phyloP scores from a whole-genome alignment of 257 asterid species.

The Paraleonurus japonicus region DNA sequence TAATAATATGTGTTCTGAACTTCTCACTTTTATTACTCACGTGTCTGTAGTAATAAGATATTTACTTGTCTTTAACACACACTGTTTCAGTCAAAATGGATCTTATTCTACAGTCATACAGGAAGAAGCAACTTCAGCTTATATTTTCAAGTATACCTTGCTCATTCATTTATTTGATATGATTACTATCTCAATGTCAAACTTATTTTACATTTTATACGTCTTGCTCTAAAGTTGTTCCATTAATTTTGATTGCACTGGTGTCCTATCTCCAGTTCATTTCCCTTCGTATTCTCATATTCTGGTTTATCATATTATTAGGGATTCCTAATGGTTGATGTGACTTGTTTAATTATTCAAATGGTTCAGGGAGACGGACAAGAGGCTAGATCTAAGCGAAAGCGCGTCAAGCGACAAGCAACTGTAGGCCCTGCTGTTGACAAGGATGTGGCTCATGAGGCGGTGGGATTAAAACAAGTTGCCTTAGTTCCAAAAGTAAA shows the following conservation, averaged over 20 bases:
- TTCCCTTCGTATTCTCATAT: neutral
- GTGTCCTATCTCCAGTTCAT: neutral
- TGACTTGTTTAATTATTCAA: conserved; percentile 24
- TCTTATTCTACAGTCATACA: neutral
- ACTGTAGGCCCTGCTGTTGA: too few species aligned
- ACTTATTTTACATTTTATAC: neutral
- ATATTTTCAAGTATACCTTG: neutral
- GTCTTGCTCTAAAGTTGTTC: neutral
- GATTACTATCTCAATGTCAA: neutral
- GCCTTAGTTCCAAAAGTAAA: conserved; percentile 79
- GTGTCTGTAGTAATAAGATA: too few species aligned
- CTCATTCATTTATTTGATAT: neutral
- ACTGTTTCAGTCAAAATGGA: neutral
- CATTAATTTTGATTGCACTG: neutral
- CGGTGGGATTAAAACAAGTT: conserved; percentile 81
- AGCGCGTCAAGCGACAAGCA: too few species aligned
- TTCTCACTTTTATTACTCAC: too few species aligned
- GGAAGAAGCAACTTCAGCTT: neutral
- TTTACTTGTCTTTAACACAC: too few species aligned
- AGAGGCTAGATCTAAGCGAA: conserved; percentile 45
- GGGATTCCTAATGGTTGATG: neutral
- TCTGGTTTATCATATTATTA: neutral
- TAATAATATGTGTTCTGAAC: too few species aligned
- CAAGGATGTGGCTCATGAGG: too few species aligned
- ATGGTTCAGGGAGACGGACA: conserved; percentile 51